Evolutionary conservation across 2,329 filamentous ascomycete species (phyloP), one percentile per base, ranked within the genome.

Genomic region (Arthrobotrys entomopaga): DNA sequence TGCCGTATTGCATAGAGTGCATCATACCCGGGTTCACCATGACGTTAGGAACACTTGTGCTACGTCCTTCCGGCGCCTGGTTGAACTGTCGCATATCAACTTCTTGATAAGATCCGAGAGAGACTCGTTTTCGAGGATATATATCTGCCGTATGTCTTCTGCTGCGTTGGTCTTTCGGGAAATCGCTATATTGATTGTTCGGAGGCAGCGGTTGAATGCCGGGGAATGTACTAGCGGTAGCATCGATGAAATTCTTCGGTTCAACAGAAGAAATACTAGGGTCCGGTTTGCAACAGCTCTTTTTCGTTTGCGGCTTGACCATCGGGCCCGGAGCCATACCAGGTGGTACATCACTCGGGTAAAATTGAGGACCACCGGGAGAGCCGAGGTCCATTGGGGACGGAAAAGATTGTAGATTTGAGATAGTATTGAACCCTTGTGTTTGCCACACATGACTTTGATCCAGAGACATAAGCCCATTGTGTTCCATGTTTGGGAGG

Each of bases 21-120:
- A 60, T 29, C 38, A 65, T 48, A 19, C 22, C 16, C 16, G 24
- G 49, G 7, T 20, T 11, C 53, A 65, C 52, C 8, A 56, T 24
- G 19, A 72, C 60, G 38, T 72, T 72, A 10, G 67, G 67, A n/a
- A 72, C 53, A 19, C 67, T 72, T 1, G 60, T 72, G 26, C 67
- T 72, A 6, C 67, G 52, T 19, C 60, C 57, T 11, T 65, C 67
- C 1, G 42, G 59, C 3, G 52, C 53, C 4, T 58, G 59, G 11
- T 19, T 24, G n/a, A 59, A 60, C 19, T 72, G 67, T 10, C 52
- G 52, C 54, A 65, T 65, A 20, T 72, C 67, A 2, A 20, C 38
- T 42, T 65, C 67, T 19, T 58, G 59, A n/a, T 72, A 72, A 6
- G 48, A 20, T 29, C 59, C 53, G 26, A 71, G 42, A 10, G 67